Evolutionary conservation across 1,284 basidiomycete species (phyloP).

Genomic region (Exobasidium rhododendri): DNA sequence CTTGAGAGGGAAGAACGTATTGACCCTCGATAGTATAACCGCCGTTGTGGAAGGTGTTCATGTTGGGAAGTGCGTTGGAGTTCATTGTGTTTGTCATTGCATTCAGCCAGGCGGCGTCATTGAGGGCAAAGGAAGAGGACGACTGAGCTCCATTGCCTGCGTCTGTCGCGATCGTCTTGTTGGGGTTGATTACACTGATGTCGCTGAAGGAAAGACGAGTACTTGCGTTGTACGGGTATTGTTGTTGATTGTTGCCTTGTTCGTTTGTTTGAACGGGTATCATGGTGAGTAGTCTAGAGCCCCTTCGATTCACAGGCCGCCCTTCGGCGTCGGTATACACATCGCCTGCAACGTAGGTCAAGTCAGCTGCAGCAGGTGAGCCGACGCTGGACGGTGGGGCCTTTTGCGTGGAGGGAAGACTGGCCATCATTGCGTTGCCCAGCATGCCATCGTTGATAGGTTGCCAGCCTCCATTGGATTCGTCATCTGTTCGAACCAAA

Average conservation of each 20-base stretch:
- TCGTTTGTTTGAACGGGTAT: constrained; percentile 19
- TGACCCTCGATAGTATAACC: constrained; percentile 15
- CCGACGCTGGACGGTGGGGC: not conserved
- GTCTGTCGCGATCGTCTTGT: not conserved
- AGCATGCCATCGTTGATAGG: constrained; percentile 38
- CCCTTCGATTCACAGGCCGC: constrained; percentile 30
- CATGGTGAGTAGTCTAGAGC: constrained; percentile 39
- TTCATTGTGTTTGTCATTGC: constrained; percentile 24
- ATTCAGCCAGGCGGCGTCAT: constrained; percentile 31
- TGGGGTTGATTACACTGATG: not conserved
- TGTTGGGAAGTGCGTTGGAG: not conserved
- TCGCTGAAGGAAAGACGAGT: constrained; percentile 5
- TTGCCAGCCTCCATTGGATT: constrained; percentile 32
- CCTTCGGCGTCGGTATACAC: constrained; percentile 38
- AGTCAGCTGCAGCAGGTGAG: constrained; percentile 25
- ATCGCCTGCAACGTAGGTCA: constrained; percentile 35
- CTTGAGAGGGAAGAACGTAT: not conserved
- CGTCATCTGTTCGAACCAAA: constrained; percentile 29
- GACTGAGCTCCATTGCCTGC: not conserved
- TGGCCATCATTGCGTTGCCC: constrained; percentile 59
- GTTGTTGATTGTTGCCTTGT: constrained; percentile 4
- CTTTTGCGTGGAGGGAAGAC: constrained; percentile 38
- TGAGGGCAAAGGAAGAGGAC: constrained; percentile 17
- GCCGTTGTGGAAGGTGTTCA: not conserved
- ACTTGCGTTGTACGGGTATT: constrained; percentile 4